Evolutionary conservation across 139 green algal species (phyloP).

Genomic region (Chlorella ohadii): DNA sequence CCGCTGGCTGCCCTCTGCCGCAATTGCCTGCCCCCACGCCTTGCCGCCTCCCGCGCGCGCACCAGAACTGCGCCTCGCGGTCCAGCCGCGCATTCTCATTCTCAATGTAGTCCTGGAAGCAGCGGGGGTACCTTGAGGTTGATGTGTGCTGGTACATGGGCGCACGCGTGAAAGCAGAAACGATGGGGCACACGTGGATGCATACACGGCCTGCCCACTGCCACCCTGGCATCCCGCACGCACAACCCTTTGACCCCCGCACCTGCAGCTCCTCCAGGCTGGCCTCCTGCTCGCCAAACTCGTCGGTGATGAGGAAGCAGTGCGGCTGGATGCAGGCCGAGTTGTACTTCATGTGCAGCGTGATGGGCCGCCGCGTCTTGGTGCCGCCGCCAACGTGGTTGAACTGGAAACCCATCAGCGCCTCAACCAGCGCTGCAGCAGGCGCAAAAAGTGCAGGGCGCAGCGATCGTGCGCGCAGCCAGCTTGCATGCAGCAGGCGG

Average conservation of each 20-base stretch:
- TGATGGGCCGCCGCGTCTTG: constrained; percentile 95
- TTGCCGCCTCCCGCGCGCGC: no score
- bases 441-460: not conserved
- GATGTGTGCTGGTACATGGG: no score
- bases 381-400: constrained; percentile 97
- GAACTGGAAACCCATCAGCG: constrained; percentile 98
- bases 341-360: constrained; percentile 98
- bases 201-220: no score
- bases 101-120: constrained; percentile 90
- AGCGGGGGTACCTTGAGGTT: no score
- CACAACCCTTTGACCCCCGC: no score
- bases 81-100: constrained; percentile 90
- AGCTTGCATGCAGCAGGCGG: not conserved
- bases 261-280: constrained; percentile 92
- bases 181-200: no score
- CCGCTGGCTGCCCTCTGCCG: no score
- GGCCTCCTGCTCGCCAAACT: constrained; percentile 84
- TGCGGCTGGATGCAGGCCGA: constrained; percentile 72
- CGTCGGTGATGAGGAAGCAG: constrained; percentile 92
- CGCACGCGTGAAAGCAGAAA: no score
- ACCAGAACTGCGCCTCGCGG: constrained; percentile 87
- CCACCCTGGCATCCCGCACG: no score
- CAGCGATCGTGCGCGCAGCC: not conserved
- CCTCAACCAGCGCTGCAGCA: constrained; percentile 91
- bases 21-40: no score